Base-by-base conservation (phyloP, 2,329 filamentous ascomycete genomes). In the Sclerotinia nivalis region DNA sequence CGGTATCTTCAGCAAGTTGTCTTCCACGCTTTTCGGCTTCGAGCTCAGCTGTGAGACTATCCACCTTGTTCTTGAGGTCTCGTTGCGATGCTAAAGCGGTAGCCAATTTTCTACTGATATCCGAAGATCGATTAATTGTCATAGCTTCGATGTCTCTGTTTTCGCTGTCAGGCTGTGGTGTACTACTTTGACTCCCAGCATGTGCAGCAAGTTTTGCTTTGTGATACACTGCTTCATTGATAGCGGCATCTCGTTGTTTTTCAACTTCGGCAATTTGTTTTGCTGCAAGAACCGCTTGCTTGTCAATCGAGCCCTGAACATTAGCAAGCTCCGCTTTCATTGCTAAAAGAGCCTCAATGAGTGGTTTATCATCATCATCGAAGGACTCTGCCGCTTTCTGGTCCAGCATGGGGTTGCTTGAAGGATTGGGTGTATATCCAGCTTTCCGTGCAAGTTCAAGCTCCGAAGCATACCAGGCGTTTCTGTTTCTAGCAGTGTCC, bases 401-500 rank as follows among this genome's bases (percentile, higher is more conserved):
- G 73, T 98, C 95, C 34, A 97, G 83, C 0, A 89, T 85, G 20
- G 93, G 89, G 76, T 88, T 92, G 37, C 88, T 86, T 1, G 89
- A 88, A 3, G 88, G 83, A 72, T 88, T 93, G 22, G 92, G 87
- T 9, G 88, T 86, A 77, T 98, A 99, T 7, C 96, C 96, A 54
- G 93, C 88, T 80, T 97, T 97, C 64, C 92, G 89, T 9, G 96
- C 96, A 73, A 99, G 84, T 70, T 97, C 93, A 59, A 99, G 84
- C 80, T 99, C 96, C 0, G 95, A 97, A 10, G 93, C 93, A 80
- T 97, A 97, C 96, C 96, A 99, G 0, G 95, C 95, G 80, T 97
- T 98, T 66, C 92, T 88, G 77, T 91, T 96, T 76, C 93, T 92
- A 4, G 90, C 87, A 12, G 89, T 85, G 78, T 99, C 95, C 2